Percentiles rank a stretch among this genome's conserved stretches.
These are phyloP conservation scores for Caryopteris hybrid DNA, from an alignment of 305 asterid genomes.

Conservation along the genomic window DNA sequence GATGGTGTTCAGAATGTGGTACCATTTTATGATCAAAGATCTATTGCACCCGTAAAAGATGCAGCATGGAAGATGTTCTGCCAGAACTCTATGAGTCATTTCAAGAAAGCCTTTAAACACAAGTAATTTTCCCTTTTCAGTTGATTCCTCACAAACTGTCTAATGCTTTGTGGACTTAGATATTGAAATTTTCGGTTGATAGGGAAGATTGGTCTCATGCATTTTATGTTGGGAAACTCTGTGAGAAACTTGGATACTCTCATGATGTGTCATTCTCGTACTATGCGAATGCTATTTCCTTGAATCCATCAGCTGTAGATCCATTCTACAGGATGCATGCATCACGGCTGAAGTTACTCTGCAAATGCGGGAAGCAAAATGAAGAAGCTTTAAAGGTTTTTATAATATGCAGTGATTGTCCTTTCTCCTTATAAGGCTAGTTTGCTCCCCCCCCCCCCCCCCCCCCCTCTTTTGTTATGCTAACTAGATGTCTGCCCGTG, in stretches of 20 bases:
- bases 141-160: conserved; percentile 22
- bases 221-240: conserved; percentile 90
- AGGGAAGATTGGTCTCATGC: conserved; percentile 99
- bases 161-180: conserved; percentile 19
- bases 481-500: no score
- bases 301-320: conserved; percentile 96
- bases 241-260: conserved; percentile 87
- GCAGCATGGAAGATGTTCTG: conserved; percentile 81
- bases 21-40: conserved; percentile 96
- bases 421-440: conserved; percentile 12
- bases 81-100: conserved; percentile 87
- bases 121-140: conserved; percentile 48
- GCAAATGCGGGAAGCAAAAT: conserved; percentile 63
- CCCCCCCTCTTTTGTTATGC: no score
- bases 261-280: conserved; percentile 60
- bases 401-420: conserved; percentile 1
- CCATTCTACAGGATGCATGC: conserved; percentile 99
- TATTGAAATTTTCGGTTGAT: conserved; percentile 25
- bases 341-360: conserved; percentile 91
- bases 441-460: conserved; percentile 3
- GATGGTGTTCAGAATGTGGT: conserved; percentile 98
- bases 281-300: conserved; percentile 78
- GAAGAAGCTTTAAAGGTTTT: conserved; percentile 75
- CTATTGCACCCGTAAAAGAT: conserved; percentile 62
- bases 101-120: conserved; percentile 82